A percentile compares a stretch with the other conserved stretches of the same genome.
Conservation (phyloP, 1,284 basidiomycete genomes). For the Marasmius tenuissimus region DNA sequence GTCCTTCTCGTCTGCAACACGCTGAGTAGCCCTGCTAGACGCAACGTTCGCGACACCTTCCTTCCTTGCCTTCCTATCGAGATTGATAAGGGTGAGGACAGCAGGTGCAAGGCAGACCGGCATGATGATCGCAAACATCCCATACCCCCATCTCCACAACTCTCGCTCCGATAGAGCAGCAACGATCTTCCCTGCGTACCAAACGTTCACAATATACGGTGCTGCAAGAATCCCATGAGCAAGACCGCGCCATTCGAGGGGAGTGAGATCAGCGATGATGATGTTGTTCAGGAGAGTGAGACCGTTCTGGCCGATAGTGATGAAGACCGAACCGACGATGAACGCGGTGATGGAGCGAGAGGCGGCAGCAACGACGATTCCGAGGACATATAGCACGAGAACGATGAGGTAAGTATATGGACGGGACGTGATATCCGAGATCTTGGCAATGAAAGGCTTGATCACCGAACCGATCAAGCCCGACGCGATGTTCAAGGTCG, state of each 20-base stretch:
- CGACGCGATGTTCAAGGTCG: slow-evolving; percentile 18
- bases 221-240: slow-evolving; percentile 17
- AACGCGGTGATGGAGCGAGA: slow-evolving; percentile 19
- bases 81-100: slow-evolving; percentile 12
- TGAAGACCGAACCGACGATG: slow-evolving; percentile 21
- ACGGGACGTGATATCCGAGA: slow-evolving; percentile 21
- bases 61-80: slow-evolving; percentile 13
- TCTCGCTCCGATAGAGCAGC: slow-evolving; percentile 9
- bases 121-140: slow-evolving; percentile 24
- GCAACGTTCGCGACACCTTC: slow-evolving; percentile 16
- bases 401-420: slow-evolving; percentile 16
- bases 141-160: slow-evolving; percentile 28
- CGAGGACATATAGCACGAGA: slow-evolving; percentile 22
- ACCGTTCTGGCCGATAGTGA: slow-evolving; percentile 20
- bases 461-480: slow-evolving; percentile 22
- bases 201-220: slow-evolving; percentile 18
- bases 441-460: slow-evolving; percentile 25
- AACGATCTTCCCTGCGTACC: slow-evolving; percentile 15
- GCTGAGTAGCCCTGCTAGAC: slow-evolving; percentile 13
- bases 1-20: slow-evolving; percentile 2
- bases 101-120: slow-evolving; percentile 19
- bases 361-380: slow-evolving; percentile 21
- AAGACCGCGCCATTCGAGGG: slow-evolving; percentile 26
- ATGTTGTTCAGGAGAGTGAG: slow-evolving; percentile 23
- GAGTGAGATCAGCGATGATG: slow-evolving; percentile 24